Base-by-base conservation (phyloP, 352 stramenopile species). In the Phytophthora pistaciae region DNA sequence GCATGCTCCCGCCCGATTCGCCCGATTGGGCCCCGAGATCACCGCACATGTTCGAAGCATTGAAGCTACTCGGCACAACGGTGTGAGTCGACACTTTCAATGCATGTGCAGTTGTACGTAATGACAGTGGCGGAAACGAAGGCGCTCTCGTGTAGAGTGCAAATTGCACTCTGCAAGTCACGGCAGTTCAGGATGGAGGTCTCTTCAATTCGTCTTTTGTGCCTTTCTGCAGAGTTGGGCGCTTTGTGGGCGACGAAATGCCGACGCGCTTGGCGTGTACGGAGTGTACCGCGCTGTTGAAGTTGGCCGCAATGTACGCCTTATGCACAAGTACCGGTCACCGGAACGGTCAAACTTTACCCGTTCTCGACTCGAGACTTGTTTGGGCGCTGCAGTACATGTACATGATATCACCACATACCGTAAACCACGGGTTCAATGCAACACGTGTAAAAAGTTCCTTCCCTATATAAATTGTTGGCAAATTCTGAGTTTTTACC, bases 241-340 rank as follows among this genome's bases (percentile, higher is more conserved):
- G 25, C 2, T 33, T 33, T 33, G 5, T 33, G 29, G 7, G 1
- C 36, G 11, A 18, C 14, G 36, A 44, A 44, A 59, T 49, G 64
- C 64, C 64, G 64, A 71, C 64, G 64, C 64, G 57, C 56, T 60
- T 18, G 46, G 23, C 57, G 64, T 71, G 57, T 66, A 56, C 56
- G 36, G 27, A 46, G 48, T 56, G 46, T 70, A 70, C 48, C 56
- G 46, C 48, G 46, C 29, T 20, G 33, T 71, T 71, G 64, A 71
- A 71, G 64, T 60, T 71, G 38, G 48, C 20, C 3, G 25, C 31
- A 33, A 31, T 65, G 56, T 50, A 53, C 57, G n/a, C 48, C 48
- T 71, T 66, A 65, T 66, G 31, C 25, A 7, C 54, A n/a, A 58
- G 56, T 42, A 54, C 52, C 38, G 36, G 53, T 57, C 40, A 40